Percentiles rank a stretch among this genome's conserved stretches.
Conservation (phyloP, 768 basidiomycete species). For the Russula emetica region DNA sequence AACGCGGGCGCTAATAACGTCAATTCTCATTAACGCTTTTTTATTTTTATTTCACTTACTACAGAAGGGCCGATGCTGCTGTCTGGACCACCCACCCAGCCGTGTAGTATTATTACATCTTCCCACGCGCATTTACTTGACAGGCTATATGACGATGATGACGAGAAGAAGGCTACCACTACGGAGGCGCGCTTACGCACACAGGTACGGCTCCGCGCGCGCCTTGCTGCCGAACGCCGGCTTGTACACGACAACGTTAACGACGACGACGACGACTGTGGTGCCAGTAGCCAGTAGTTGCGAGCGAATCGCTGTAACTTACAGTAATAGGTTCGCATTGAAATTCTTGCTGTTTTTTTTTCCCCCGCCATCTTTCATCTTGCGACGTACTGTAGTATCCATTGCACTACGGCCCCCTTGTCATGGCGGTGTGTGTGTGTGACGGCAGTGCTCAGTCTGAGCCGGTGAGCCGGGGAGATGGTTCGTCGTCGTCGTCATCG, state of each 20-base stretch:
- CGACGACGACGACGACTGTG: too few relatives aligned
- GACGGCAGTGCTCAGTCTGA: too few relatives aligned
- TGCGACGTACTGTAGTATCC: too few relatives aligned
- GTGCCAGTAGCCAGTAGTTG: too few relatives aligned
- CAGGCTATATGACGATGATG: conserved; percentile 39
- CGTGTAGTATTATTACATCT: conserved; percentile 15
- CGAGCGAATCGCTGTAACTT: too few relatives aligned
- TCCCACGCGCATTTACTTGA: conserved; percentile 40
- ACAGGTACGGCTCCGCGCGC: conserved; percentile 24
- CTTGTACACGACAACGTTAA: background rate
- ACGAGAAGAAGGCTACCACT: conserved; percentile 36
- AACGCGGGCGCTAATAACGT: conserved; percentile 13
- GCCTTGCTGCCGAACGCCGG: conserved; percentile 17
- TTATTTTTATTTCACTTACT: background rate
- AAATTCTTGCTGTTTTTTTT: too few relatives aligned
- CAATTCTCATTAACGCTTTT: background rate
- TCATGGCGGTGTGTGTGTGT: too few relatives aligned
- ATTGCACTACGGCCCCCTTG: too few relatives aligned
- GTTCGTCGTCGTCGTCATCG: too few relatives aligned
- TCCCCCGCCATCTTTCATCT: too few relatives aligned
- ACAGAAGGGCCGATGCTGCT: background rate
- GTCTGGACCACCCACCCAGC: background rate
- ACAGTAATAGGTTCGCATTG: too few relatives aligned
- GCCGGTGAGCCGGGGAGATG: too few relatives aligned
- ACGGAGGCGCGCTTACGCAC: conserved; percentile 25